Evolutionary conservation across 2,329 filamentous ascomycete species (phyloP), one percentile per base, ranked within the genome.

Genomic region (Colletotrichum sp.): DNA sequence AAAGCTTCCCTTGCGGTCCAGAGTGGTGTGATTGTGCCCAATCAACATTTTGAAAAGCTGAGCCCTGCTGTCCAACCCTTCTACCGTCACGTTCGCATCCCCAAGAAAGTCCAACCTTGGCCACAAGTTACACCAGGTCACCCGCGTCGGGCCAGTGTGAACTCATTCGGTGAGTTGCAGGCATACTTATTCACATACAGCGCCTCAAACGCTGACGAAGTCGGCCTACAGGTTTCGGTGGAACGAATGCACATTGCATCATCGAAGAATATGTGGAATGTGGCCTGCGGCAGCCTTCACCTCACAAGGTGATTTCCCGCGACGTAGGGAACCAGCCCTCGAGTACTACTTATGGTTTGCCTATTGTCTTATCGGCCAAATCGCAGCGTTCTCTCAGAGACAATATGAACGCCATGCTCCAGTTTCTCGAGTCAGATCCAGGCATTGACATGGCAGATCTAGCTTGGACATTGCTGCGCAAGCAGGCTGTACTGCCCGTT

Each of bases 111-210:
- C 77, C 33, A 27, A 8, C 13, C 16, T 34, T 61, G 21, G 38
- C 34, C 66, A 54, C n/a, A 38, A 47, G 31, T 61, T 24, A 31
- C 29, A 34, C 57, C 31, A 31, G 57, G 57, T 13, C 47, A 58
- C 2, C 47, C 66, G 15, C 67, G 62, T 8, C 61, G 72, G 2
- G 72, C 63, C 2, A 65, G 66, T 61, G 71, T 73, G 15, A 85
- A 73, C 36, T 84, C 81, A 7, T 87, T 87, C 69, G 86, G 86
- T 57, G 54, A 70, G 33, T 24, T 34, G 8, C 47, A 21, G 13
- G 18, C 0, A 29, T 8, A 5, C 7, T 59, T n/a, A 33, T 33
- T n/a, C 13, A n/a, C 18, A 51, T 66, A 21, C 15, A n/a, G 57
- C 31, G n/a, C 5, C 57, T 61, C 57, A 61, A 36, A 21, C 8